Percentiles rank a stretch among this genome's conserved stretches.
phyloP scores from a whole-genome alignment of 1,284 basidiomycete species.

The Ceratobasidium sp. region DNA sequence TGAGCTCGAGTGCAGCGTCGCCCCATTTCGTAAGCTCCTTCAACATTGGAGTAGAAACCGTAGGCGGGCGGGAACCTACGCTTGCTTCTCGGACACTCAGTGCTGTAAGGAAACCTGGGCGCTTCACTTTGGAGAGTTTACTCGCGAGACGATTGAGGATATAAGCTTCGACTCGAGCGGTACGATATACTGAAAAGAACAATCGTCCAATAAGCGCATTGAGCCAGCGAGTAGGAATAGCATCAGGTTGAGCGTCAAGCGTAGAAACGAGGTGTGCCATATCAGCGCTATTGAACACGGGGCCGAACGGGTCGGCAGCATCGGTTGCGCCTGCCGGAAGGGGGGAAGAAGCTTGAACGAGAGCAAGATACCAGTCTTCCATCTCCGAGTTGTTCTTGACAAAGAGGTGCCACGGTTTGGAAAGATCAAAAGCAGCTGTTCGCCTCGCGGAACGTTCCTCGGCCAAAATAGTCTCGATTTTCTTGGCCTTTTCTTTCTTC shows the following conservation, averaged over 20 bases:
- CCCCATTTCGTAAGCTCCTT: constrained; percentile 95
- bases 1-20: constrained; percentile 90
- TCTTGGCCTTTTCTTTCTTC: constrained; percentile 62
- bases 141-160: constrained; percentile 93
- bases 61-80: constrained; percentile 86
- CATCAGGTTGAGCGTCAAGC: constrained; percentile 92
- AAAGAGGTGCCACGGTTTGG: constrained; percentile 90
- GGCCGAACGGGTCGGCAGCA: constrained; percentile 63
- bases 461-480: constrained; percentile 64
- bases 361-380: constrained; percentile 96
- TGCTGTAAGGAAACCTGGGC: constrained; percentile 88
- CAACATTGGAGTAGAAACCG: constrained; percentile 95
- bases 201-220: constrained; percentile 94
- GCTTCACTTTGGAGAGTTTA: constrained; percentile 92
- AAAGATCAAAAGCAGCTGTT: constrained; percentile 66
- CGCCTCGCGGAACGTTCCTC: constrained; percentile 58
- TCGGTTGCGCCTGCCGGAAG: constrained; percentile 60
- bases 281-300: constrained; percentile 81
- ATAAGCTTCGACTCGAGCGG: constrained; percentile 82
- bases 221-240: constrained; percentile 96
- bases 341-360: constrained; percentile 73
- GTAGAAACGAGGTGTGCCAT: constrained; percentile 88
- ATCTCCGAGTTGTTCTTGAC: constrained; percentile 85
- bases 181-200: constrained; percentile 93
- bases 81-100: constrained; percentile 91